Conservation (phyloP, 129 eudicot species). For the Ambrosia trifida region DNA sequence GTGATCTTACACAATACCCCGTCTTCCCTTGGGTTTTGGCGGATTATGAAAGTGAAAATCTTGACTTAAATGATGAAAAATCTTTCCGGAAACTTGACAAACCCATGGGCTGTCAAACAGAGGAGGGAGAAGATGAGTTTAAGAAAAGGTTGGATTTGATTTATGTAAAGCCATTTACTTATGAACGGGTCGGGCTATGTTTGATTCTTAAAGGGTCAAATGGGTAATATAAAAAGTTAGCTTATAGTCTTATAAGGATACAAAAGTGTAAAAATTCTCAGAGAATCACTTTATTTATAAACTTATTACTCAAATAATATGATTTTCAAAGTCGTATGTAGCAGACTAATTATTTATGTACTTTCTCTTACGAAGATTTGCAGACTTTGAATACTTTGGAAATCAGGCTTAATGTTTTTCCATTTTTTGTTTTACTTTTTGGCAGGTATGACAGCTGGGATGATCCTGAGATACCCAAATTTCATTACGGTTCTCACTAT, state of each 20-base stretch:
- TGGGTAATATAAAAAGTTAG: not conserved
- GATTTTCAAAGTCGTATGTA: not conserved
- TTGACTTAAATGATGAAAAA: constrained; percentile 68
- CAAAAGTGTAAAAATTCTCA: not conserved
- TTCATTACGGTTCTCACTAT: constrained; percentile 98
- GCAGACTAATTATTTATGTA: not conserved
- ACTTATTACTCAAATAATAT: not conserved
- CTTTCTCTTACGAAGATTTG: not conserved
- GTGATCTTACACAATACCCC: constrained; percentile 98
- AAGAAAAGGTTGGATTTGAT: constrained; percentile 69
- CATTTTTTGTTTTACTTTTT: not conserved
- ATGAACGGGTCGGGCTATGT: not conserved
- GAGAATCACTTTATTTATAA: not conserved
- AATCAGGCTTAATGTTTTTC: not conserved
- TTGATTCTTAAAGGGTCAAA: not conserved
- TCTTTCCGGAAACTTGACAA: constrained; percentile 88
- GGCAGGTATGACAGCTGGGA: constrained; percentile 98
- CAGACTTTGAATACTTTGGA: not conserved
- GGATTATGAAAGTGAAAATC: constrained; percentile 88
- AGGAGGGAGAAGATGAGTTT: constrained; percentile 93
- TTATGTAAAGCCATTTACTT: not conserved
- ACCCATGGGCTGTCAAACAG: constrained; percentile 98
- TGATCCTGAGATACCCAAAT: constrained; percentile 97
- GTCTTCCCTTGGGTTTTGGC: constrained; percentile 97
- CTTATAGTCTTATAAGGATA: not conserved